Percentiles rank a stretch among this genome's conserved stretches.
Evolutionary conservation across 345 rosid genomes (phyloP).

Genomic region (Bruguiera parviflora): DNA sequence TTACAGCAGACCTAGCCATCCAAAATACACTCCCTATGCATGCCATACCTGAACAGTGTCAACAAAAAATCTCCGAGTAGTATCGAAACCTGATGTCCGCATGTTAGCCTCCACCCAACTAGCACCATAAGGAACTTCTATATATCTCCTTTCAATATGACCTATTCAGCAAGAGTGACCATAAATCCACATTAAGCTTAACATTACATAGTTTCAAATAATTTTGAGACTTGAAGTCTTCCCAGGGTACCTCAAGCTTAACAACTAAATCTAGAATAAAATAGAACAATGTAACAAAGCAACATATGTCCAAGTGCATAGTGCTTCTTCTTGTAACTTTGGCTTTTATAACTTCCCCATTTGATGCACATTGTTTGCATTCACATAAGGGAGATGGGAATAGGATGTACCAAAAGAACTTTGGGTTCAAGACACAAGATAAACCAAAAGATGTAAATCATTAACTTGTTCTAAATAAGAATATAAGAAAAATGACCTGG

Average conservation of each 20-base stretch:
- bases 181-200: background rate
- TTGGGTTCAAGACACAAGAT: background rate
- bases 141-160: constrained; percentile 80
- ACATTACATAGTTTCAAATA: no score
- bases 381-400: no score
- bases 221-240: no score
- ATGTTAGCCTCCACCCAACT: constrained; percentile 96
- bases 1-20: constrained; percentile 26
- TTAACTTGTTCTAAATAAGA: background rate
- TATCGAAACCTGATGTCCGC: constrained; percentile 80
- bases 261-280: no score
- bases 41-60: constrained; percentile 81
- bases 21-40: constrained; percentile 9
- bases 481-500: constrained; percentile 50
- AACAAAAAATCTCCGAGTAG: constrained; percentile 73
- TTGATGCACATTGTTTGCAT: no score
- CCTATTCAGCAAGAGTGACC: constrained; percentile 40
- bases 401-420: no score
- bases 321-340: no score
- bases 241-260: no score
- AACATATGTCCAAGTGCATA: no score
- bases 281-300: no score
- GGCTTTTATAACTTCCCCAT: no score
- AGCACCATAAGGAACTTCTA: constrained; percentile 87
- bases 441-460: background rate